A percentile compares a stretch with the other conserved stretches of the same genome.
Evolutionary conservation across 352 stramenopile genomes (phyloP).

Genomic region (Globisporangium emineosum): DNA sequence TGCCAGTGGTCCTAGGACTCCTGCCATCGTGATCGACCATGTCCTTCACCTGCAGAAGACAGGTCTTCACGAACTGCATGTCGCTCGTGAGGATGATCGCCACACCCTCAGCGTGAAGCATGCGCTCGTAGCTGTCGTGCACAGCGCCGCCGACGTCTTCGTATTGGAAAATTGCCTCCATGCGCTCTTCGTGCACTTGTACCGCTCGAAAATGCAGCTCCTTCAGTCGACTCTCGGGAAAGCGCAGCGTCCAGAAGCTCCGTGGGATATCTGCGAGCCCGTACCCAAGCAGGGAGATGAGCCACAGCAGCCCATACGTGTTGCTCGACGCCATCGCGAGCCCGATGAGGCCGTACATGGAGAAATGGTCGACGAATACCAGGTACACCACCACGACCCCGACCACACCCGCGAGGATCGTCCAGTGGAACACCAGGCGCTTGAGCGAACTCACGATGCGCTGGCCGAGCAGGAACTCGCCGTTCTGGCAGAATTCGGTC

Average conservation of each 20-base stretch:
- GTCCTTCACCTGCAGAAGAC: slow-evolving; percentile 30
- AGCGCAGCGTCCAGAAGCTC: slow-evolving; percentile 39
- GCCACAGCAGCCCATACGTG: slow-evolving; percentile 54
- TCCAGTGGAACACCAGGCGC: slow-evolving; percentile 57
- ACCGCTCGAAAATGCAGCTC: slow-evolving; percentile 51
- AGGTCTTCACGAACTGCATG: slow-evolving; percentile 61
- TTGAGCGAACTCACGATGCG: slow-evolving; percentile 35
- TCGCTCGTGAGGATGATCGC: slow-evolving; percentile 66
- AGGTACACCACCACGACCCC: slow-evolving; percentile 44
- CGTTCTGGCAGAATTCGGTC: slow-evolving; percentile 55
- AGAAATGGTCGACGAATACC: slow-evolving; percentile 57
- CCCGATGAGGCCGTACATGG: slow-evolving; percentile 38
- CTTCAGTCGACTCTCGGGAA: slow-evolving; percentile 37
- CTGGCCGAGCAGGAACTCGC: slow-evolving; percentile 49
- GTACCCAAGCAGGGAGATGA: slow-evolving; percentile 53
- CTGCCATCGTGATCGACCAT: slow-evolving; percentile 25
- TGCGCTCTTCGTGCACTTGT: slow-evolving; percentile 58
- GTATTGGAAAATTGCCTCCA: slow-evolving; percentile 59
- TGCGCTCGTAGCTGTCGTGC: slow-evolving; percentile 33
- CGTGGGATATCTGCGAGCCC: slow-evolving; percentile 62
- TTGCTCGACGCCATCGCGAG: slow-evolving; percentile 63
- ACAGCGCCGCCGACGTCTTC: slow-evolving; percentile 51
- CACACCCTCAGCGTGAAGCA: slow-evolving; percentile 48
- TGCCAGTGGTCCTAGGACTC: slow-evolving; percentile 3
- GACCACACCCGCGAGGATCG: slow-evolving; percentile 29